A percentile compares a stretch with the other conserved stretches of the same genome.
Conservation (phyloP, 805 yeast species). For the Tetrapisispora fleetii region DNA sequence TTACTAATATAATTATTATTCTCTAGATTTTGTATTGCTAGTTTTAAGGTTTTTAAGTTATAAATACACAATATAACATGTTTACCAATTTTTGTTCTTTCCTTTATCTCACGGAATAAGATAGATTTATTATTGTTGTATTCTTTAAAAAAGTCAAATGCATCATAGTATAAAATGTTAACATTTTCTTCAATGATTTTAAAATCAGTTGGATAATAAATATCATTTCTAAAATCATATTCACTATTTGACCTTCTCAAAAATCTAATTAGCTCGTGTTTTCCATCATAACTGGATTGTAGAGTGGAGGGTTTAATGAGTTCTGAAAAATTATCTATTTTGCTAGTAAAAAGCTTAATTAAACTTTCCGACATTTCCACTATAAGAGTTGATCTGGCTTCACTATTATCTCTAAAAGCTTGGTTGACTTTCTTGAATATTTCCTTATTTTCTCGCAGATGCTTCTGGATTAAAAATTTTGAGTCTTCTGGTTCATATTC, state of each 20-base stretch:
- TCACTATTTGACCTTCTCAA: constrained; percentile 38
- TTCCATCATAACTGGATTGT: constrained; percentile 15
- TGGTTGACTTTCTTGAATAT: constrained; percentile 31
- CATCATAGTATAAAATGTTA: constrained; percentile 37
- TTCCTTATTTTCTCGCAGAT: constrained; percentile 6
- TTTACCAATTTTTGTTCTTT: constrained; percentile 17
- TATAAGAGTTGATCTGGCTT: constrained; percentile 41
- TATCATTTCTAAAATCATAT: constrained; percentile 40
- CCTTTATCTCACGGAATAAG: constrained; percentile 17
- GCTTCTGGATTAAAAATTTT: constrained; percentile 2
- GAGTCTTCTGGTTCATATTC: constrained; percentile 18
- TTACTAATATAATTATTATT: constrained; percentile 36
- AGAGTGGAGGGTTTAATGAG: constrained; percentile 19
- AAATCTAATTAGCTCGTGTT: constrained; percentile 42
- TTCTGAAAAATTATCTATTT: constrained; percentile 13
- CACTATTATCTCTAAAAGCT: constrained; percentile 37
- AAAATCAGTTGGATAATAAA: constrained; percentile 44
- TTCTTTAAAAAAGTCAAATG: constrained; percentile 34
- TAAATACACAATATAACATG: constrained; percentile 37
- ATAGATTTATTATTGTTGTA: constrained; percentile 23
- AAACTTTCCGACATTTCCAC: constrained; percentile 32
- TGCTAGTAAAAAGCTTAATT: constrained; percentile 23
- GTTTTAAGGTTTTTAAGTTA: constrained; percentile 39
- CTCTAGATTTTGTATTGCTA: constrained; percentile 35
- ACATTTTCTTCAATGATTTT: constrained; percentile 36